phyloP scores from a whole-genome alignment of 2,329 filamentous ascomycete species.

The Thyridium curvatum region DNA sequence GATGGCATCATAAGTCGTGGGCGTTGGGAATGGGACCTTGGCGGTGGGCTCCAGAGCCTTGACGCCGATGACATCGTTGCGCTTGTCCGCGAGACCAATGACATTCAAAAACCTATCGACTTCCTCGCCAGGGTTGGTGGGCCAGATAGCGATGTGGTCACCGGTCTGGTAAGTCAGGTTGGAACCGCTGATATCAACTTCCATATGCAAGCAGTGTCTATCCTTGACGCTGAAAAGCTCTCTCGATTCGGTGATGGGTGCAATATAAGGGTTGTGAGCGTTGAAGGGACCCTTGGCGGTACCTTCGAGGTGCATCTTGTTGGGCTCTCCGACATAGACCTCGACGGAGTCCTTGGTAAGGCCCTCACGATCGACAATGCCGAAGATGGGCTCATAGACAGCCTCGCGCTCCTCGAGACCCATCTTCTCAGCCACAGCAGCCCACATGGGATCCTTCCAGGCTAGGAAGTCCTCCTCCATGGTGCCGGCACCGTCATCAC shows the following conservation, averaged over 20 bases:
- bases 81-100: slow-evolving; percentile 69
- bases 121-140: slow-evolving; percentile 87
- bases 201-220: slow-evolving; percentile 93
- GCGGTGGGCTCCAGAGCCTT: slow-evolving; percentile 91
- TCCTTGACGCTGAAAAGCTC: slow-evolving; percentile 87
- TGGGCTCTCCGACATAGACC: slow-evolving; percentile 93
- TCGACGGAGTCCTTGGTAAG: slow-evolving; percentile 68
- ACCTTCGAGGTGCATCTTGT: slow-evolving; percentile 90
- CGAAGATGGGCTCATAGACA: slow-evolving; percentile 89
- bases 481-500: slow-evolving; percentile 94
- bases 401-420: slow-evolving; percentile 90
- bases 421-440: slow-evolving; percentile 75
- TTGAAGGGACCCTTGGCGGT: slow-evolving; percentile 84
- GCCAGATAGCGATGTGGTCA: slow-evolving; percentile 96
- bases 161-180: slow-evolving; percentile 93
- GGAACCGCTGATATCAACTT: slow-evolving; percentile 83
- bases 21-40: slow-evolving; percentile 95
- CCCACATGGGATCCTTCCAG: slow-evolving; percentile 99
- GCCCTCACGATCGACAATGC: slow-evolving; percentile 68
- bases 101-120: slow-evolving; percentile 84
- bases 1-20: slow-evolving; percentile 92
- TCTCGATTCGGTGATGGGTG: slow-evolving; percentile 82
- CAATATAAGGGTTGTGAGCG: slow-evolving; percentile 94
- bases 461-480: slow-evolving; percentile 99
- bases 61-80: slow-evolving; percentile 75